These are phyloP conservation scores for Wickerhamomyces chaumierensis DNA, from an alignment of 805 yeast species.

Conservation along the genomic window DNA sequence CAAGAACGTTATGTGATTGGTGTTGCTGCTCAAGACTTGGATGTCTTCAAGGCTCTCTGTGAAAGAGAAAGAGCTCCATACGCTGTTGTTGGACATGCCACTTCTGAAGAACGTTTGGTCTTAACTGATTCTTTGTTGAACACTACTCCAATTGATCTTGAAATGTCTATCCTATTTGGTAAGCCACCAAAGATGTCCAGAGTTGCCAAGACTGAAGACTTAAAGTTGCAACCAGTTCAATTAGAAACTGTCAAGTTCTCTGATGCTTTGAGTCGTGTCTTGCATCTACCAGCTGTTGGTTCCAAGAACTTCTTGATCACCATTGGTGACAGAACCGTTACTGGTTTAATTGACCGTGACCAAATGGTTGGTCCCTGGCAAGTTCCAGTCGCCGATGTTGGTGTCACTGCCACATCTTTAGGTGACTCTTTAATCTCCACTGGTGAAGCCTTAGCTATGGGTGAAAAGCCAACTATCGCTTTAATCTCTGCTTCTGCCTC, in stretches of 20 bases:
- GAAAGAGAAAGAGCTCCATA: constrained; percentile 92
- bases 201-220: constrained; percentile 50
- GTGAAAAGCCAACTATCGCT: constrained; percentile 89
- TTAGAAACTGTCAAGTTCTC: constrained; percentile 28
- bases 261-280: constrained; percentile 72
- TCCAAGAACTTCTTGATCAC: constrained; percentile 91
- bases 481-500: constrained; percentile 82
- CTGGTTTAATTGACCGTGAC: constrained; percentile 94
- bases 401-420: constrained; percentile 85
- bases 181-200: constrained; percentile 95
- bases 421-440: constrained; percentile 60
- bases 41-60: constrained; percentile 67
- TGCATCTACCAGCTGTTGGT: constrained; percentile 88
- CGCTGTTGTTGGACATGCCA: constrained; percentile 93
- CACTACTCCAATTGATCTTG: constrained; percentile 88
- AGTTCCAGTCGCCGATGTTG: constrained; percentile 97
- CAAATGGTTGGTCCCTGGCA: constrained; percentile 99
- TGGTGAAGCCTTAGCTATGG: constrained; percentile 98
- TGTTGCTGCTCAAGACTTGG: constrained; percentile 69
- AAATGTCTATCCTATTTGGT: constrained; percentile 90
- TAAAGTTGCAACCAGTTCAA: constrained; percentile 31
- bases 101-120: constrained; percentile 71
- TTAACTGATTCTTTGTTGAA: constrained; percentile 69
- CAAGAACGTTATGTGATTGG: constrained; percentile 97
- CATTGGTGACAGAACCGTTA: constrained; percentile 97